Percentiles rank a stretch among this genome's conserved stretches.
Evolutionary conservation across 306 rosid species (phyloP).

Genomic region (Calophaca sinica): DNA sequence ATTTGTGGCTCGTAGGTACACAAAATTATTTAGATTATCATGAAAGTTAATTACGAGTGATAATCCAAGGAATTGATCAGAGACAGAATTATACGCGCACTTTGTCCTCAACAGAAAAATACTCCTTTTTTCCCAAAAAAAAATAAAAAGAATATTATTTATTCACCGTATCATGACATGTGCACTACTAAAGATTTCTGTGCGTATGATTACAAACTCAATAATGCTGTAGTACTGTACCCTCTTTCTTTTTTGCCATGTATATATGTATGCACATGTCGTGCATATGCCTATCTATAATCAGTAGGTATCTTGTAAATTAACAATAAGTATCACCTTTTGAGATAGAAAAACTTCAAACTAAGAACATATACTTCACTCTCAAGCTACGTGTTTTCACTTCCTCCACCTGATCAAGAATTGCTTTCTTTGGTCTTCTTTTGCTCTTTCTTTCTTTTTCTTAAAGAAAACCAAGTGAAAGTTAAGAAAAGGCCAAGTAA

Average conservation of each 20-base stretch:
- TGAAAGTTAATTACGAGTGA: background rate
- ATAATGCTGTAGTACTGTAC: slow-evolving; percentile 16
- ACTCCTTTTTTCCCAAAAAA: background rate
- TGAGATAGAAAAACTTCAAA: slow-evolving; percentile 50
- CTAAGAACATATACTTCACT: slow-evolving; percentile 60
- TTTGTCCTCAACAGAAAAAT: background rate
- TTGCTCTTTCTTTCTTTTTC: slow-evolving; percentile 54
- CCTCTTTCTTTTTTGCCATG: too few species aligned
- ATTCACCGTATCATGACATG: slow-evolving; percentile 38
- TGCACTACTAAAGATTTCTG: slow-evolving; percentile 31
- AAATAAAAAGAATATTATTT: background rate
- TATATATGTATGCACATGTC: slow-evolving; percentile 27
- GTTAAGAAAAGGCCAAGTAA: slow-evolving; percentile 59
- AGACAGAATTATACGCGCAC: slow-evolving; percentile 9
- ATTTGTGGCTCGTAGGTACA: background rate
- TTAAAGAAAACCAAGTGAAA: slow-evolving; percentile 53
- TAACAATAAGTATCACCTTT: slow-evolving; percentile 55
- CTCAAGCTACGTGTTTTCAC: slow-evolving; percentile 73
- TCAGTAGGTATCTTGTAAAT: slow-evolving; percentile 48
- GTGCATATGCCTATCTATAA: slow-evolving; percentile 36
- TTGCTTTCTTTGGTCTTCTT: slow-evolving; percentile 55
- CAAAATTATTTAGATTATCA: background rate
- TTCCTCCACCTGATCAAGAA: slow-evolving; percentile 38
- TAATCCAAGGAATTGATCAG: too few species aligned
- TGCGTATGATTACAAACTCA: slow-evolving; percentile 31